Evolutionary conservation across 805 yeast species (phyloP).

Genomic region (Candida chilensis): DNA sequence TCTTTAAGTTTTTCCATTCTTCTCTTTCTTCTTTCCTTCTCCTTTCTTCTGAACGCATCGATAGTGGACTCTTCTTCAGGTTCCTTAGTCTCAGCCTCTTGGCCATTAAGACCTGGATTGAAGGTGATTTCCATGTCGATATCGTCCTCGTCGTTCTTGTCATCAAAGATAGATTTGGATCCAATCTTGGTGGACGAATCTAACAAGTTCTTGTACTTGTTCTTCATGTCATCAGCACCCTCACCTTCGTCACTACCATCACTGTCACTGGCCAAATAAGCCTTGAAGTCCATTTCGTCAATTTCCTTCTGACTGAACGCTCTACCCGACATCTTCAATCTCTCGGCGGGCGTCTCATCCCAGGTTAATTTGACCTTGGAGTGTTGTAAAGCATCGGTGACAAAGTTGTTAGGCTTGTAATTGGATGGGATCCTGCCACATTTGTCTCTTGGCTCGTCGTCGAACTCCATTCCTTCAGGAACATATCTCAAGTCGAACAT

Average conservation of each 20-base stretch:
- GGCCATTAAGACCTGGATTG: conserved; percentile 70
- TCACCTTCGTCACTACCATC: conserved; percentile 17
- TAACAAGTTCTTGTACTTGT: conserved; percentile 54
- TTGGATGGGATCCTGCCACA: conserved; percentile 67
- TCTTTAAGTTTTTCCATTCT: conserved; percentile 73
- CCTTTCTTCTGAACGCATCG: conserved; percentile 75
- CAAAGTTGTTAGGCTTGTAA: conserved; percentile 75
- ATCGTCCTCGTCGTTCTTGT: conserved; percentile 44
- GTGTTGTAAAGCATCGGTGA: conserved; percentile 93
- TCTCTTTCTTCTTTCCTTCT: conserved; percentile 83
- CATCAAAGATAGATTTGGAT: conserved; percentile 20
- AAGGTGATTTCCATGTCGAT: conserved; percentile 94
- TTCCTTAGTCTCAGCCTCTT: conserved; percentile 14
- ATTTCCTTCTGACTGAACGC: conserved; percentile 85
- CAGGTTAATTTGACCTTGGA: conserved; percentile 94
- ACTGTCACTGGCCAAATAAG: conserved; percentile 78
- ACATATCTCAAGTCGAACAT: conserved; percentile 86
- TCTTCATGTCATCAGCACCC: conserved; percentile 22
- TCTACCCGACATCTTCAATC: conserved; percentile 64
- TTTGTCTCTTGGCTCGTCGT: conserved; percentile 63
- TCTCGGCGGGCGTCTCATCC: conserved; percentile 96
- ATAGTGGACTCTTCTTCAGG: conserved; percentile 62
- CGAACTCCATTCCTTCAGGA: conserved; percentile 89
- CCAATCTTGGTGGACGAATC: conserved; percentile 28
- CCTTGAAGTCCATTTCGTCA: conserved; percentile 85